Evolutionary conservation across 768 basidiomycete species (phyloP), one percentile per base, ranked within the genome.

Genomic region (Boletellus ananiceps): DNA sequence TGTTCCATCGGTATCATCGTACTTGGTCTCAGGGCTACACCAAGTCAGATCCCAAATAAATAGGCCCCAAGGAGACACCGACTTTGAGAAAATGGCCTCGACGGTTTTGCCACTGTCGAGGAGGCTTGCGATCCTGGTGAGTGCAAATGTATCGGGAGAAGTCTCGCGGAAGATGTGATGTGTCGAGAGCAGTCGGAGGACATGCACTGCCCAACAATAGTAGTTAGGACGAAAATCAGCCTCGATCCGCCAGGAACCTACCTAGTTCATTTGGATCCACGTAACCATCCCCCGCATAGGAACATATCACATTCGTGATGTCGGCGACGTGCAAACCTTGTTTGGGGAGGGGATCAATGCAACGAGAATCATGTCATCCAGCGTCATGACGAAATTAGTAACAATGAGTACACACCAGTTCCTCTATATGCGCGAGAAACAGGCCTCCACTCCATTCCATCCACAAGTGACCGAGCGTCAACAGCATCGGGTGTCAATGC

Each of bases 141-240:
- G 74, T 8, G 85, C 74, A 57, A 91, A 92, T 5, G 83, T 80
- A 58, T 89, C 77, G 4, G 86, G 87, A 9, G 76, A 71, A 3
- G 79, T 71, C 64, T 92, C 89, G 36, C 76, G 74, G 29, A 86
- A 72, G 45, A 90, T 78, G 62, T 90, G 87, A 60, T 88, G 86
- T 0, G 88, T 87, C 11, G 87, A 86, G 39, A 91, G 76, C 19
- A 89, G 73, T 38, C 88, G 83, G 35, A 92, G 75, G 31, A 80
- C 76, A 58, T 89, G 88, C 4, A 81, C 87, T 88, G 15, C 27
- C 5, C 16, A 21, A 38, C 6, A 27, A 40, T 13, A 11, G 33
- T 35, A 5, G 18, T 44, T 8, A 40, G 33, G 3, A 25, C 9
- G 13, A 14, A 29, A 14, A 36, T 32, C 35, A 14, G 5, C 7